Evolutionary conservation across 805 yeast species (phyloP).

Genomic region (Dipodascopsis tothii): DNA sequence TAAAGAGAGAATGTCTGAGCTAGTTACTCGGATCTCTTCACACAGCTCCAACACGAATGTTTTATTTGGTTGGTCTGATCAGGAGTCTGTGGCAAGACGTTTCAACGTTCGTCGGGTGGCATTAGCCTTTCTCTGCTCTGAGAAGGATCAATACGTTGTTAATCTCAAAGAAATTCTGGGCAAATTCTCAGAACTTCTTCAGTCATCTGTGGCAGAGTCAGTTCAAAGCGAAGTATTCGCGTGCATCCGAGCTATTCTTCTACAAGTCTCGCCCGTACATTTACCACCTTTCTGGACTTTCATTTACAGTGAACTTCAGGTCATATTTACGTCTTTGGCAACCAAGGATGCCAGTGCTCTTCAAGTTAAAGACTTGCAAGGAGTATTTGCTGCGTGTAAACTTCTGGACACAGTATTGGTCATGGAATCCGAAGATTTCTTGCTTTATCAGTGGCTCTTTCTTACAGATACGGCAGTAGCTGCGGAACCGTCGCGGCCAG

Average conservation of each 20-base stretch:
- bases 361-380: constrained; percentile 31
- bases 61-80: constrained; percentile 67
- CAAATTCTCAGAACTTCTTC: constrained; percentile 38
- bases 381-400: constrained; percentile 59
- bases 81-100: constrained; percentile 50
- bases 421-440: constrained; percentile 68
- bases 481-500: constrained; percentile 37
- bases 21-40: constrained; percentile 38
- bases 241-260: constrained; percentile 55
- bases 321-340: constrained; percentile 38
- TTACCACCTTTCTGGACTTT: constrained; percentile 63
- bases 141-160: constrained; percentile 47
- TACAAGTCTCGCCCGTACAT: constrained; percentile 57
- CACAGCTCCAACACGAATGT: constrained; percentile 49
- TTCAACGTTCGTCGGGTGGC: constrained; percentile 55
- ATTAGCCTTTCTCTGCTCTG: constrained; percentile 55
- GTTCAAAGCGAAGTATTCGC: constrained; percentile 42
- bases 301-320: constrained; percentile 54
- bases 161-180: constrained; percentile 44
- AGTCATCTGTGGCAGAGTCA: constrained; percentile 31
- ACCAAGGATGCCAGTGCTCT: constrained; percentile 30
- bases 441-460: constrained; percentile 75
- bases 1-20: constrained; percentile 51
- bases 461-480: constrained; percentile 61
- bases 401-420: constrained; percentile 67